Evolutionary conservation across 1,284 basidiomycete species (phyloP), one percentile per base, ranked within the genome.

Genomic region (Trametes hirsuta): DNA sequence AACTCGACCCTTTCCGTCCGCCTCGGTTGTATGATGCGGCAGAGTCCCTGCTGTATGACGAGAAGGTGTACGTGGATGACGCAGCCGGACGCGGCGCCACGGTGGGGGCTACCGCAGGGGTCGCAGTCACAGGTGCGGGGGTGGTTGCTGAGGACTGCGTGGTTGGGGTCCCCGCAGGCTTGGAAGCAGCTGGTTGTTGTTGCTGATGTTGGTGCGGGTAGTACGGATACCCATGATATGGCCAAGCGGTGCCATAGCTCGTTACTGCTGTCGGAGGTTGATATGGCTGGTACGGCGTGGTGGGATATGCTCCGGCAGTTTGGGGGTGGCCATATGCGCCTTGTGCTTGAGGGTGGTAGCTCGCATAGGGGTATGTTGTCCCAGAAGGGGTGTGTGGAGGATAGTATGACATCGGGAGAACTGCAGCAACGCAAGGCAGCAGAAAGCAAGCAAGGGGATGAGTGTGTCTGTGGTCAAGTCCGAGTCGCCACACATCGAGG

Each of bases 1-100:
- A 76, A 66, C 83, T 87, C 30, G 86, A 81, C 67, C 84, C 84
- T 69, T 85, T 88, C 64, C 82, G 79, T 46, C 78, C 78, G 6
- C 76, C 74, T 14, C 75, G 65, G 47, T 77, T 70, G 52, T 77
- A 71, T 4, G 4, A 8, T 4, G 79, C 69, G 12, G 73, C 75
- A n/a, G 74, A 78, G 58, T 88, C 87, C 53, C 84, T 77, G 18
- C 78, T 68, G 69, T 88, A 86, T 1, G 79, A 76, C 39, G 81
- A 80, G 66, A 88, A 87, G 1, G 85, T 72, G 51, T 71, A 70
- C 10, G 68, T 65, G 11, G 66, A 54, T 10, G 66, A 60, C 4
- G 62, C 61, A 37, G 69, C 56, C 9, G 65, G 41, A 1, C 67
- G 58, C 14, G 66, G 36, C 6, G 67, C 47, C n/a, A 54, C 46